These are phyloP conservation scores for Ceratocystiopsis sp. DNA, from an alignment of 2,329 filamentous ascomycete genomes.

Conservation along the genomic window DNA sequence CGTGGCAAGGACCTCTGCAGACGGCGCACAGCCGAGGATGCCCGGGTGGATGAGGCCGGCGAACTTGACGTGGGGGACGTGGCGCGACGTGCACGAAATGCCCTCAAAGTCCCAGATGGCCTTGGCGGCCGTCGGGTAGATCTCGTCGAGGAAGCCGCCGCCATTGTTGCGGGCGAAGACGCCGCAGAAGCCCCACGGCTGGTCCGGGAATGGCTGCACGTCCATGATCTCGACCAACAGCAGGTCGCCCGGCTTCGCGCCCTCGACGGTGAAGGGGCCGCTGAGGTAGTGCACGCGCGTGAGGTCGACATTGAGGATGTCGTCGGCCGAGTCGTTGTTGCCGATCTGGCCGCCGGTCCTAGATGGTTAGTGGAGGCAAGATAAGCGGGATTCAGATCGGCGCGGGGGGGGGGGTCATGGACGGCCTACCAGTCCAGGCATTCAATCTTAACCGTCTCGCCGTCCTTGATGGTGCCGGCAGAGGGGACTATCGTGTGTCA, in stretches of 20 bases:
- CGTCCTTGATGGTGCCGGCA: conserved; percentile 55
- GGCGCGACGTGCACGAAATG: conserved; percentile 61
- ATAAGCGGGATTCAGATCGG: no score
- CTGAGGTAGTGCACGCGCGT: no score
- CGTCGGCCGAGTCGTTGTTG: no score
- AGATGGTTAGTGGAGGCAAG: no score
- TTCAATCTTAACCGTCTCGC: conserved; percentile 85
- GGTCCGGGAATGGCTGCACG: conserved; percentile 71
- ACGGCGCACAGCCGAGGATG: conserved; percentile 79
- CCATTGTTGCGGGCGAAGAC: conserved; percentile 68
- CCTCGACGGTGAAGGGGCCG: conserved; percentile 13
- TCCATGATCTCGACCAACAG: conserved; percentile 83
- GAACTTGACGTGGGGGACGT: conserved; percentile 77
- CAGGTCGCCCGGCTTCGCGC: conserved; percentile 69
- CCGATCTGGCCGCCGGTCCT: no score
- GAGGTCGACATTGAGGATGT: no score
- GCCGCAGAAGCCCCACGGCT: conserved; percentile 82
- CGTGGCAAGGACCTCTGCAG: conserved; percentile 19
- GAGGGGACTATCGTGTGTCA: conserved; percentile 44
- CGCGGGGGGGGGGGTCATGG: background rate
- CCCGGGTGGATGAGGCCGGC: conserved; percentile 82
- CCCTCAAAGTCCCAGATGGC: conserved; percentile 42
- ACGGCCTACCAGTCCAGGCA: conserved; percentile 57
- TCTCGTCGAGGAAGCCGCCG: conserved; percentile 74
- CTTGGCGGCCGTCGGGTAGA: conserved; percentile 64